These are phyloP conservation scores for Viola pubescens DNA, from an alignment of 441 rosid species.

Conservation along the genomic window DNA sequence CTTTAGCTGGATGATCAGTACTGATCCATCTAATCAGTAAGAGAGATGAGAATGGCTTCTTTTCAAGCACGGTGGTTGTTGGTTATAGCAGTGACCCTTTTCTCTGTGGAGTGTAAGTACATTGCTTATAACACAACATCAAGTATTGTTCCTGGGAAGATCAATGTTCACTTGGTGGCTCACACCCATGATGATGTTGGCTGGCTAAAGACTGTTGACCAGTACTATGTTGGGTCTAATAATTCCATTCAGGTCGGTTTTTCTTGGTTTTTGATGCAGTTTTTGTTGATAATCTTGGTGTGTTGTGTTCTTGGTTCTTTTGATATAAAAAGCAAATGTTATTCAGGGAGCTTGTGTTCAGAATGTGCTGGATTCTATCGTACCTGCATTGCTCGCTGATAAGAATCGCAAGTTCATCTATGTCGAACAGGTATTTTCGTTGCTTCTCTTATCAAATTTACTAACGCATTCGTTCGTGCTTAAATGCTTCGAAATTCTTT, in stretches of 20 bases:
- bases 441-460: not conserved
- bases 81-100: conserved; percentile 20
- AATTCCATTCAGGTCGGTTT: conserved; percentile 82
- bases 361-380: conserved; percentile 78
- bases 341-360: conserved; percentile 86
- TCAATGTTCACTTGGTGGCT: conserved; percentile 91
- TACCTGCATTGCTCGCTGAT: conserved; percentile 80
- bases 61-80: conserved; percentile 19
- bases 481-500: not conserved
- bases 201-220: conserved; percentile 97
- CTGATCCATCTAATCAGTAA: too few relatives aligned
- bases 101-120: conserved; percentile 55
- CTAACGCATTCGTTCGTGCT: too few relatives aligned
- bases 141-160: conserved; percentile 61
- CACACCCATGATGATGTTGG: conserved; percentile 97
- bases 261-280: not conserved
- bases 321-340: conserved; percentile 8
- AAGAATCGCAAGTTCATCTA: conserved; percentile 87
- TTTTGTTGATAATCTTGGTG: not conserved
- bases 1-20: too few relatives aligned
- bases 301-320: not conserved
- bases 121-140: conserved; percentile 74
- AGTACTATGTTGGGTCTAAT: conserved; percentile 97
- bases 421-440: conserved; percentile 58
- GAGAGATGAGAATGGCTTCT: too few relatives aligned